Base-by-base conservation (phyloP, 176 grass and related monocot genomes). In the Urochloa ruziziensis region DNA sequence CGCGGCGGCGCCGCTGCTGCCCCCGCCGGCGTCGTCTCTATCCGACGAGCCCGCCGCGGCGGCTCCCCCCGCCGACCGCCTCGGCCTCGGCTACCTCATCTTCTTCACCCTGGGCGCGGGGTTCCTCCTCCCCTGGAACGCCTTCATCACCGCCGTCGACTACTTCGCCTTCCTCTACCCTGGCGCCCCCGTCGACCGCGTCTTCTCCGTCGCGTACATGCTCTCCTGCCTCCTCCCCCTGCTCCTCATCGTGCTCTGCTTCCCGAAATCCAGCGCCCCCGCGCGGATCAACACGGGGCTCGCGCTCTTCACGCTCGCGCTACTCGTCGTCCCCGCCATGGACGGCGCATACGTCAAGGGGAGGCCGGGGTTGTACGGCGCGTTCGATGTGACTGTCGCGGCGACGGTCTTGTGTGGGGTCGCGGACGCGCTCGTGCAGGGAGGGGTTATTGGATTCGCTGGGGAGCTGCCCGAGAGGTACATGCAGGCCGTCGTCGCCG, bases 81-180 rank as follows among this genome's bases (percentile, higher is more conserved):
- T 98, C 65, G 74, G 76, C 5, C 5, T 90, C 2, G 96, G 82
- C 1, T 98, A 98, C 93, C 64, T 86, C 70, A 60, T 98, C 71
- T 95, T 90, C 91, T 95, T 98, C 89, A 92, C 72, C 1, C 87
- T 98, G n/a, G 96, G 96, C 9, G 54, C 87, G 0, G 96, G 96
- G 17, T 98, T 88, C 87, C 96, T 98, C 29, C 35, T 98, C 66
- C 96, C 96, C 4, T 98, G 96, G 96, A 95, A 98, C 91, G 87
- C 96, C 79, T 98, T 85, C 96, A 98, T 98, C 85, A 98, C 96
- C 61, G 93, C 96, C 85, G 96, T 98, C 70, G 96, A 98, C 79
- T 98, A 98, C 89, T 98, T 98, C 89, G 61, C 76, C 79, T 98
- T 94, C 91, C 91, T 98, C 75, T 98, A 98, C 86, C 96, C 91